A percentile compares a stretch with the other conserved stretches of the same genome.
Evolutionary conservation across 345 rosid species (phyloP).

Genomic region (Pistacia atlantica): DNA sequence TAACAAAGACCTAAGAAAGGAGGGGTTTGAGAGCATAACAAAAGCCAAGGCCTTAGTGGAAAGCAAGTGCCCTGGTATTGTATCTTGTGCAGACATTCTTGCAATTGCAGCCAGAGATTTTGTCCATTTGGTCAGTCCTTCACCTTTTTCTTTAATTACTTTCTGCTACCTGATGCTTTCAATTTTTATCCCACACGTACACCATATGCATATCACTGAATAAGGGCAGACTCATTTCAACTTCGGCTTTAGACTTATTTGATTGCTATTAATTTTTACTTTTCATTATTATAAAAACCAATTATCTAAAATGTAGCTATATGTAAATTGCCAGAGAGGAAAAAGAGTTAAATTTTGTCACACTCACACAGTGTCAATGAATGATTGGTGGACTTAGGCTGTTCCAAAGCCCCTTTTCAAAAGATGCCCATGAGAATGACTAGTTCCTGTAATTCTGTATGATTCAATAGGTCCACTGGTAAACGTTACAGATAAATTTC

Average conservation of each 20-base stretch:
- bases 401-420: not conserved
- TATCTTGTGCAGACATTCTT: constrained; percentile 89
- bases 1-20: constrained; percentile 60
- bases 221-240: not conserved
- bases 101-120: constrained; percentile 87
- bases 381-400: not conserved
- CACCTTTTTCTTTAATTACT: not conserved
- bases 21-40: constrained; percentile 60
- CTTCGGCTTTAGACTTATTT: too few species aligned
- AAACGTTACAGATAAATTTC: not conserved
- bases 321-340: too few species aligned
- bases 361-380: not conserved
- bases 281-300: too few species aligned
- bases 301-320: too few species aligned
- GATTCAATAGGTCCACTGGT: not conserved
- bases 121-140: constrained; percentile 51
- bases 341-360: not conserved
- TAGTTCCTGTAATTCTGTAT: too few species aligned
- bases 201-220: not conserved
- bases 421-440: not conserved
- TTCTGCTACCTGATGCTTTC: not conserved
- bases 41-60: constrained; percentile 78
- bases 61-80: constrained; percentile 75
- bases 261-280: too few species aligned
- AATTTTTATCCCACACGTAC: not conserved